Percentiles rank a stretch among this genome's conserved stretches.
These are phyloP conservation scores for Niveomyces coronatus DNA, from an alignment of 2,329 filamentous ascomycete species.

Conservation along the genomic window DNA sequence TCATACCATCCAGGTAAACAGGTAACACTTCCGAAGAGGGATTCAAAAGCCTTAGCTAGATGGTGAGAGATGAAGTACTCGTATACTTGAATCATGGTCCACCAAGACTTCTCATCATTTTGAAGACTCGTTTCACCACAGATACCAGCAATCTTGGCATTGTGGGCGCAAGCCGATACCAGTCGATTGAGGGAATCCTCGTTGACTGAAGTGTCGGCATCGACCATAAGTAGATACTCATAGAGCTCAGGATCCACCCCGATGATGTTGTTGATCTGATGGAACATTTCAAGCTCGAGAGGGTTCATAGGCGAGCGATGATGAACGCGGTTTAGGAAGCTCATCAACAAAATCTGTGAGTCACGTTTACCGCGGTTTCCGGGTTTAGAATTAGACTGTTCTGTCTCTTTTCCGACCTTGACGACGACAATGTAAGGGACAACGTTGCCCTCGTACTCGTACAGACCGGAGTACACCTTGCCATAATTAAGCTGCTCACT, in stretches of 20 bases:
- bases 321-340: constrained; percentile 96
- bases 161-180: constrained; percentile 84
- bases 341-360: constrained; percentile 90
- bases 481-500: constrained; percentile 94
- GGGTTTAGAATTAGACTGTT: constrained; percentile 82
- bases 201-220: constrained; percentile 89
- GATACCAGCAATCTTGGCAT: constrained; percentile 93
- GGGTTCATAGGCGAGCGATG: constrained; percentile 91
- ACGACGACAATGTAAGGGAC: constrained; percentile 94
- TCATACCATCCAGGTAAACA: constrained; percentile 98
- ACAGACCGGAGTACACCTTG: constrained; percentile 95
- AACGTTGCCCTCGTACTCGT: constrained; percentile 95
- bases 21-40: constrained; percentile 92
- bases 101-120: constrained; percentile 92
- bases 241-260: constrained; percentile 96
- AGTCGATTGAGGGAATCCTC: constrained; percentile 89
- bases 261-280: constrained; percentile 98
- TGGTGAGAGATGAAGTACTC: constrained; percentile 99
- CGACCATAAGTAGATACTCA: constrained; percentile 94
- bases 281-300: constrained; percentile 94
- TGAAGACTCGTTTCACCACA: constrained; percentile 94
- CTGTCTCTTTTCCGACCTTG: constrained; percentile 94
- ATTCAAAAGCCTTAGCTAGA: constrained; percentile 93
- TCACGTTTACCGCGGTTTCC: constrained; percentile 98
- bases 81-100: constrained; percentile 99